A percentile compares a stretch with the other conserved stretches of the same genome.
phyloP scores from a whole-genome alignment of 2,329 filamentous ascomycete species.

The Chaetomiaceae sp. region DNA sequence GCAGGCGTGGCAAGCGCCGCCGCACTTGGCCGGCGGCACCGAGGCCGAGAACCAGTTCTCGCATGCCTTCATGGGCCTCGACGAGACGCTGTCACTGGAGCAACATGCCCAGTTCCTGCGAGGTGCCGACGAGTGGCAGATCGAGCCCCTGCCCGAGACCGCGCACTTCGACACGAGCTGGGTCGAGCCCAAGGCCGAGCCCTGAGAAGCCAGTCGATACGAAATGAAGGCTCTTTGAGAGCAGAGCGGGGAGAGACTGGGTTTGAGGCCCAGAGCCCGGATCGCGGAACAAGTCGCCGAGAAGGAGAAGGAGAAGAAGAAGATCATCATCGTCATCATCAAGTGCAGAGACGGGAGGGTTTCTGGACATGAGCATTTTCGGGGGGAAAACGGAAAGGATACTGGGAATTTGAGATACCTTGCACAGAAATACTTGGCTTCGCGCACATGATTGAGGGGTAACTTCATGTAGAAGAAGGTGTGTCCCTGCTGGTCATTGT shows the following conservation, averaged over 20 bases:
- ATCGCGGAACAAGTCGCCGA: too few relatives aligned
- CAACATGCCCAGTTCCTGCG: conserved; percentile 18
- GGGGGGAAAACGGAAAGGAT: background rate
- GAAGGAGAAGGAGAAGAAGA: background rate
- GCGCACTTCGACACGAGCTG: conserved; percentile 25
- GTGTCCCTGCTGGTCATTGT: background rate
- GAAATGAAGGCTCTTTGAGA: too few relatives aligned
- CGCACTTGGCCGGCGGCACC: conserved; percentile 5
- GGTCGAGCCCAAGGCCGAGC: conserved; percentile 18
- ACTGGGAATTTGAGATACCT: conserved; percentile 5
- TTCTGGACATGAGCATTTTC: conserved; percentile 12
- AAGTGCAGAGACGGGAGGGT: background rate
- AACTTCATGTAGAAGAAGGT: background rate
- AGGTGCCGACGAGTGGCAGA: conserved; percentile 26
- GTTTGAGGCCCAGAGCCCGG: too few relatives aligned
- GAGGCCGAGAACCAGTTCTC: conserved; percentile 21
- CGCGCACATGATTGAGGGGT: background rate
- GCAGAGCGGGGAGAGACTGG: too few relatives aligned
- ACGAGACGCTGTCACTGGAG: conserved; percentile 25
- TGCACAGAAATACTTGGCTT: conserved; percentile 7
- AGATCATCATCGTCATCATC: too few relatives aligned
- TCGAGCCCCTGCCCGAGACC: conserved; percentile 20
- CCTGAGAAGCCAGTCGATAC: background rate
- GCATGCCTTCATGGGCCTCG: conserved; percentile 21
- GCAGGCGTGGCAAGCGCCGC: conserved; percentile 13